Evolutionary conservation across 352 stramenopile species (phyloP), one percentile per base, ranked within the genome.

Genomic region (Phytopythium sindhum): DNA sequence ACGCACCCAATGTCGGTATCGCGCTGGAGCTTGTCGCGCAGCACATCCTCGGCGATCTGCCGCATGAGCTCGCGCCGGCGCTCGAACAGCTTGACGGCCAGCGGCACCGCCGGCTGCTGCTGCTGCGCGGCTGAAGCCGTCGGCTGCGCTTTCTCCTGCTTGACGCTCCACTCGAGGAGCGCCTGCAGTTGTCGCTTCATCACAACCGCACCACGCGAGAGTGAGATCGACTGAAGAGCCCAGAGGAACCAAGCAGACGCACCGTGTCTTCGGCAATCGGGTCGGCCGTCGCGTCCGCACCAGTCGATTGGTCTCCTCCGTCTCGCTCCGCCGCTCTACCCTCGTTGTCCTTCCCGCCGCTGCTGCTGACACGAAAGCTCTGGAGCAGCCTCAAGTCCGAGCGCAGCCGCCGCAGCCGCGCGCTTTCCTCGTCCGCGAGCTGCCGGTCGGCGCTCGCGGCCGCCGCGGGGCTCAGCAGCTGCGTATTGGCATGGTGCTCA

Each of bases 301-400:
- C 37, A 10, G 28, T 57, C 28, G 17, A 21, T 11, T 42, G 51
- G 1, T 29, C 28, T 3, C 23, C 23, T 15, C 29, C 47, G n/a
- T 29, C 24, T n/a, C 12, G 47, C 8, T 17, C 47, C 4, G 47
- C 2, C 3, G 23, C 8, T 23, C 21, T 5, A 19, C 54, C 19
- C 21, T 21, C 12, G 35, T 35, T 2, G 37, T 1, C 24, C 6
- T 12, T 24, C 12, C 31, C 35, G 19, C 15, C 78, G 1, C 65
- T 60, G 6, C 8, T 79, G 1, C 65, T 60, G 6, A 92, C 67
- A 12, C 84, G 82, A 28, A 89, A 91, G 28, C 80, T 68, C 31
- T 90, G 81, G 4, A 95, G 70, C 35, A 89, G 60, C 12, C 79
- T 65, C 52, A 90, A 48, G 66, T 90, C 81, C n/a, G 81, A 90